Conservation (phyloP, 306 rosid genomes). For the Lathyrus aphaca region DNA sequence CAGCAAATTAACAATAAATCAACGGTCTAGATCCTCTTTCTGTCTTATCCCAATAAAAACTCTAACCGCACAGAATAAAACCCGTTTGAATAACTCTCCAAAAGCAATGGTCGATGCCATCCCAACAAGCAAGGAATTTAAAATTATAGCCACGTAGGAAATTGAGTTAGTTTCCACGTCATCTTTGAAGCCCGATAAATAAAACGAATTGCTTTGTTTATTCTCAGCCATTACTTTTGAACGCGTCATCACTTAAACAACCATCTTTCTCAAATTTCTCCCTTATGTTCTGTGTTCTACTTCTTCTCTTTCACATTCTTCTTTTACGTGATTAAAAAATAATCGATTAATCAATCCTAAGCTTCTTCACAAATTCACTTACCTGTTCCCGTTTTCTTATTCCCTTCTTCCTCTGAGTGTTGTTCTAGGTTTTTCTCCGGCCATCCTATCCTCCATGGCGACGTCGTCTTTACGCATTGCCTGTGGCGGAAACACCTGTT, state of each 20-base stretch:
- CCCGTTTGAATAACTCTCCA: not conserved
- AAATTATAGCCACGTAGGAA: no score
- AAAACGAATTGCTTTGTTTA: not conserved
- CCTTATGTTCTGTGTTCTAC: not conserved
- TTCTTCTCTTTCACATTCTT: slow-evolving; percentile 14
- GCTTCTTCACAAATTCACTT: not conserved
- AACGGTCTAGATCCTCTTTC: no score
- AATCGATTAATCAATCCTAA: not conserved
- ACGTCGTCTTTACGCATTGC: slow-evolving; percentile 52
- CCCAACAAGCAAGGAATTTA: not conserved
- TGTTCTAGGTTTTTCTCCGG: slow-evolving; percentile 18
- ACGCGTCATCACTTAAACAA: slow-evolving; percentile 32
- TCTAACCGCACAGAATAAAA: no score
- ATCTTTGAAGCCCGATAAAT: not conserved
- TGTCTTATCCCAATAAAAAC: no score
- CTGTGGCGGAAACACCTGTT: slow-evolving; percentile 38
- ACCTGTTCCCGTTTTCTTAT: not conserved
- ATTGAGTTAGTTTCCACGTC: slow-evolving; percentile 1
- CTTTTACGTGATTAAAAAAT: not conserved
- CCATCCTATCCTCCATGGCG: slow-evolving; percentile 30
- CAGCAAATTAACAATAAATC: no score
- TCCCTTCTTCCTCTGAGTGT: not conserved
- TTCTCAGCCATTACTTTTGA: slow-evolving; percentile 35
- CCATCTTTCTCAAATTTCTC: not conserved
- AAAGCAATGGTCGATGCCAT: slow-evolving; percentile 3